These are phyloP conservation scores for Pichia pseudocactophila DNA, from an alignment of 805 yeast genomes.

Conservation along the genomic window DNA sequence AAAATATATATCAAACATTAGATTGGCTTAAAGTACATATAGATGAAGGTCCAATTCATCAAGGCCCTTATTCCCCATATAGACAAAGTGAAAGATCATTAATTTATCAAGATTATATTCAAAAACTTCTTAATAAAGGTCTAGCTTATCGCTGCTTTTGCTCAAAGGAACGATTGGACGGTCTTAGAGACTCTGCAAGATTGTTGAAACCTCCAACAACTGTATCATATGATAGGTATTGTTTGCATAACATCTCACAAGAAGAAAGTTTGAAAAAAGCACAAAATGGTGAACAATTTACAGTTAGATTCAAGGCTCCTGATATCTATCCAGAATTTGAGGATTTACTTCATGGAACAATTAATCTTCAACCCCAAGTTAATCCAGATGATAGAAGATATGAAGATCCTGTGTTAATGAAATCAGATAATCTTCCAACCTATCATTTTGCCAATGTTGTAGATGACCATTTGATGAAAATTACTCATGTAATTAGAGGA, in stretches of 20 bases:
- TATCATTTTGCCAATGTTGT: constrained; percentile 94
- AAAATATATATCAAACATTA: constrained; percentile 65
- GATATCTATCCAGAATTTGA: constrained; percentile 52
- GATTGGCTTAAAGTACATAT: constrained; percentile 65
- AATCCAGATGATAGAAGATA: constrained; percentile 62
- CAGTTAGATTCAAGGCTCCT: constrained; percentile 75
- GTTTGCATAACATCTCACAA: constrained; percentile 36
- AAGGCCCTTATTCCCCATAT: constrained; percentile 79
- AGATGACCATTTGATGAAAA: constrained; percentile 88
- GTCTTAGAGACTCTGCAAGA: constrained; percentile 64
- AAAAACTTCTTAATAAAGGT: constrained; percentile 50
- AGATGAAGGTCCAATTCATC: constrained; percentile 78
- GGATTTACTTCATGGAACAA: constrained; percentile 71
- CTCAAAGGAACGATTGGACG: constrained; percentile 63
- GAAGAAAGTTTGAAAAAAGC: constrained; percentile 34
- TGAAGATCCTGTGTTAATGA: constrained; percentile 84
- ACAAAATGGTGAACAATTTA: constrained; percentile 32
- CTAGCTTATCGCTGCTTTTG: constrained; percentile 85
- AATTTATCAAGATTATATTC: constrained; percentile 56
- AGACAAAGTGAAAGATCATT: constrained; percentile 72
- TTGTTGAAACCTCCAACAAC: constrained; percentile 78
- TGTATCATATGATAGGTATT: constrained; percentile 84
- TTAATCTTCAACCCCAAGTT: constrained; percentile 72
- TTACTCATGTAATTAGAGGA: constrained; percentile 92
- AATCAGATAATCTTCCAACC: constrained; percentile 93